phyloP scores from a whole-genome alignment of 2,329 filamentous ascomycete genomes.

The Calycina herbarum region DNA sequence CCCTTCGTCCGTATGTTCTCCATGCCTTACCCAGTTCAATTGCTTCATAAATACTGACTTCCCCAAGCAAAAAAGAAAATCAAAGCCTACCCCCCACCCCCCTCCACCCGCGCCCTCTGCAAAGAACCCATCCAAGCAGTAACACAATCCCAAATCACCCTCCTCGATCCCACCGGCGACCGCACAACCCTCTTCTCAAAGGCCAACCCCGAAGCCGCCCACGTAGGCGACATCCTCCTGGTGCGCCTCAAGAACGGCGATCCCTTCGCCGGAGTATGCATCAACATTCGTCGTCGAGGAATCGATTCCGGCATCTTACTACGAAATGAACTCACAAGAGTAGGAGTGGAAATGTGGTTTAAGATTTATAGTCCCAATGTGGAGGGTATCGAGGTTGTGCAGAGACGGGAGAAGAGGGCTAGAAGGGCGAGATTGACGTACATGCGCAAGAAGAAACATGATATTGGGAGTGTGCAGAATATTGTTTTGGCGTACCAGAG shows the following conservation, averaged over 20 bases:
- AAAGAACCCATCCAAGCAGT: slow-evolving; percentile 69
- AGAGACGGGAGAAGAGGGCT: slow-evolving; percentile 79
- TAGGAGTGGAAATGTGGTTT: slow-evolving; percentile 95
- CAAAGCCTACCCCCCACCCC: slow-evolving; percentile 52
- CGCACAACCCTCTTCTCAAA: slow-evolving; percentile 79
- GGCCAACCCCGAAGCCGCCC: slow-evolving; percentile 74
- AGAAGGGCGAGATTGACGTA: slow-evolving; percentile 87
- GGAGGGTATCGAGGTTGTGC: slow-evolving; percentile 88
- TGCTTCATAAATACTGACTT: slow-evolving; percentile 16
- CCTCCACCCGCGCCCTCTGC: slow-evolving; percentile 54
- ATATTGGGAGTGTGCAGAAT: slow-evolving; percentile 81
- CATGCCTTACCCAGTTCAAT: neutral
- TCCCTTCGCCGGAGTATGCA: slow-evolving; percentile 84
- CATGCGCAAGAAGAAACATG: slow-evolving; percentile 84
- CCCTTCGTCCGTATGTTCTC: slow-evolving; percentile 17
- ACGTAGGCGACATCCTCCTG: slow-evolving; percentile 86
- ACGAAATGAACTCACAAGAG: slow-evolving; percentile 79
- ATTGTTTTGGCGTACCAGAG: slow-evolving; percentile 68
- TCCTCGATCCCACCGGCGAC: slow-evolving; percentile 82
- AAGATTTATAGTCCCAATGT: slow-evolving; percentile 93
- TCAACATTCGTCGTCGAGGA: slow-evolving; percentile 84
- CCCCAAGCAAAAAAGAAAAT: slow-evolving; percentile 46
- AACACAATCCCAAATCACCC: slow-evolving; percentile 65
- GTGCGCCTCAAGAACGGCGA: slow-evolving; percentile 83
- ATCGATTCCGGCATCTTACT: slow-evolving; percentile 87